A percentile compares a stretch with the other conserved stretches of the same genome.
Evolutionary conservation across 192 early-diverging fungal species (phyloP).

Genomic region (Geranomyces variabilis): DNA sequence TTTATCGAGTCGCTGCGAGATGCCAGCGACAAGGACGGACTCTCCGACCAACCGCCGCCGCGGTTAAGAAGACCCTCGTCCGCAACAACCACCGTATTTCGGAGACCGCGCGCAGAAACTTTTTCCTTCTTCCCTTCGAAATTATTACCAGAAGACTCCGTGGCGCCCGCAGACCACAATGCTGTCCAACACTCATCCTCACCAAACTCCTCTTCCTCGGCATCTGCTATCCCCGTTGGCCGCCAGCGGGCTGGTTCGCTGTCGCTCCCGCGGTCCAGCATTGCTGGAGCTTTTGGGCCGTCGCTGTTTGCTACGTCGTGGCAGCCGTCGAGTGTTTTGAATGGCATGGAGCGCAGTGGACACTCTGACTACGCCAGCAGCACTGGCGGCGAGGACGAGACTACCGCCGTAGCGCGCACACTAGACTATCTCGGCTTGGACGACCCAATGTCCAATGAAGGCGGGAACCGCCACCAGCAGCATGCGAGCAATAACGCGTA

Average conservation of each 20-base stretch:
- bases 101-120: conserved; percentile 48
- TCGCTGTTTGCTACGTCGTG: conserved; percentile 64
- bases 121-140: conserved; percentile 51
- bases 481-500: conserved; percentile 7
- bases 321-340: conserved; percentile 49
- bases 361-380: conserved; percentile 22
- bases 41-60: not conserved
- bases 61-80: not conserved
- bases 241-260: conserved; percentile 59
- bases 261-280: conserved; percentile 36
- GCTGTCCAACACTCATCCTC: not conserved
- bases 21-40: not conserved
- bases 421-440: conserved; percentile 73
- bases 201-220: not conserved
- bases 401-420: conserved; percentile 61
- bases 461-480: not conserved
- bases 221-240: not conserved
- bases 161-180: not conserved
- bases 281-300: conserved; percentile 62
- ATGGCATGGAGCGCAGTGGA: not conserved
- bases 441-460: conserved; percentile 45
- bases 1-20: conserved; percentile 31
- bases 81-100: conserved; percentile 5
- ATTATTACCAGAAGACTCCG: conserved; percentile 32
- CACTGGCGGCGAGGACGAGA: conserved; percentile 55